These are phyloP conservation scores for Ustulina deusta DNA, from an alignment of 2,329 filamentous ascomycete genomes.

Conservation along the genomic window DNA sequence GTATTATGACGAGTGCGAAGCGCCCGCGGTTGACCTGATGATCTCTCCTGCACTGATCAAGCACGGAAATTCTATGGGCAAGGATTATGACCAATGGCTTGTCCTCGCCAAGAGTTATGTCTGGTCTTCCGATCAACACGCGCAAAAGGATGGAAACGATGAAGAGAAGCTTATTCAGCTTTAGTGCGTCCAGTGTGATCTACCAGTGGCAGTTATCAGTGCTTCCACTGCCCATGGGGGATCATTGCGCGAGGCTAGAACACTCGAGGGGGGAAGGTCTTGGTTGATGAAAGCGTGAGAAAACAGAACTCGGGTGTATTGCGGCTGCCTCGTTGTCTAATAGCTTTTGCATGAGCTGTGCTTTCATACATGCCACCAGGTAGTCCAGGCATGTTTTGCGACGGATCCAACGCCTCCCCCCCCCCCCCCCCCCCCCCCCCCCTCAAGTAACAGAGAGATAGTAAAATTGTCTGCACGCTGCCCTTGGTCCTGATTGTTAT, in stretches of 20 bases:
- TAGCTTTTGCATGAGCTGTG: neutral
- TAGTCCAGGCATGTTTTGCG: neutral
- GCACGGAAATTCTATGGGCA: conserved; percentile 18
- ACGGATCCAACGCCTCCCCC: neutral
- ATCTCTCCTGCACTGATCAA: conserved; percentile 18
- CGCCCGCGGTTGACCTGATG: conserved; percentile 14
- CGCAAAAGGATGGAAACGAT: neutral
- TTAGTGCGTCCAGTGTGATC: neutral
- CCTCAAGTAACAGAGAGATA: neutral
- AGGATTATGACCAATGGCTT: conserved; percentile 16
- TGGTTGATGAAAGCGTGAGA: neutral
- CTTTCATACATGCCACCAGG: neutral
- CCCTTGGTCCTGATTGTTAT: too few species aligned
- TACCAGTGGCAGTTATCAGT: neutral
- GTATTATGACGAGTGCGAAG: conserved; percentile 1
- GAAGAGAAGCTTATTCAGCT: neutral
- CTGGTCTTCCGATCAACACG: neutral
- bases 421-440: too few species aligned
- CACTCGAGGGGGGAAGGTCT: neutral
- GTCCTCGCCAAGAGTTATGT: conserved; percentile 26
- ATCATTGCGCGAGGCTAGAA: neutral
- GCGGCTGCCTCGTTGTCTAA: neutral
- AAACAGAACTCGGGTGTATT: neutral
- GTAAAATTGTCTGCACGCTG: neutral
- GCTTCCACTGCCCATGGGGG: neutral